Conservation (phyloP, 2,329 filamentous ascomycete species). For the Colletotrichum liriopes region DNA sequence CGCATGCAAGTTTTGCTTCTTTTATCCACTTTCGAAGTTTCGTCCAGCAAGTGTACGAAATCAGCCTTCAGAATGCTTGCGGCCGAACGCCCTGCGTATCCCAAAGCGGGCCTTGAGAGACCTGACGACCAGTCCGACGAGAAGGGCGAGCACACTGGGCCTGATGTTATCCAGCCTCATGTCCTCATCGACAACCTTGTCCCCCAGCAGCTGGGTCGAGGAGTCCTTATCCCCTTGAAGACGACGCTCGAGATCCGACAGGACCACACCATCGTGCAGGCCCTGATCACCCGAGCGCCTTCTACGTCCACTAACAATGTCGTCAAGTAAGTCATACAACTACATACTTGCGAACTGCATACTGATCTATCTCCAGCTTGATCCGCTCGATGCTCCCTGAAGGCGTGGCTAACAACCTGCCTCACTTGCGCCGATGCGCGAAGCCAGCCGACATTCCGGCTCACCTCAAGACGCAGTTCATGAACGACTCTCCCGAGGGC, state of each 20-base stretch:
- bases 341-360: slow-evolving; percentile 39
- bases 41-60: slow-evolving; percentile 5
- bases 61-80: slow-evolving; percentile 28
- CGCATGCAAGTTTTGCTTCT: slow-evolving; percentile 1
- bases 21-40: not conserved
- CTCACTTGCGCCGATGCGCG: slow-evolving; percentile 83
- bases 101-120: slow-evolving; percentile 18
- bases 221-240: slow-evolving; percentile 74
- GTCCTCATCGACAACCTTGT: slow-evolving; percentile 56
- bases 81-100: slow-evolving; percentile 24
- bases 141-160: slow-evolving; percentile 39
- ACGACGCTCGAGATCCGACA: slow-evolving; percentile 75
- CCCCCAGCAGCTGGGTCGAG: slow-evolving; percentile 56
- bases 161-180: slow-evolving; percentile 42
- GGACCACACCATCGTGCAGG: slow-evolving; percentile 71
- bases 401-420: slow-evolving; percentile 75
- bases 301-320: slow-evolving; percentile 80
- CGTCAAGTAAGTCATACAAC: slow-evolving; percentile 72
- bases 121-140: slow-evolving; percentile 30
- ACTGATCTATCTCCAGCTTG: slow-evolving; percentile 47
- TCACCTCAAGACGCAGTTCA: slow-evolving; percentile 74
- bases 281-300: slow-evolving; percentile 81
- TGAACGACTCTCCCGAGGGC: slow-evolving; percentile 70
- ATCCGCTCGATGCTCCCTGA: slow-evolving; percentile 71
- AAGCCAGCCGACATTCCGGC: slow-evolving; percentile 79